Evolutionary conservation across 1,139 yeast genomes (phyloP).

Genomic region (Diutina pseudorugosa): DNA sequence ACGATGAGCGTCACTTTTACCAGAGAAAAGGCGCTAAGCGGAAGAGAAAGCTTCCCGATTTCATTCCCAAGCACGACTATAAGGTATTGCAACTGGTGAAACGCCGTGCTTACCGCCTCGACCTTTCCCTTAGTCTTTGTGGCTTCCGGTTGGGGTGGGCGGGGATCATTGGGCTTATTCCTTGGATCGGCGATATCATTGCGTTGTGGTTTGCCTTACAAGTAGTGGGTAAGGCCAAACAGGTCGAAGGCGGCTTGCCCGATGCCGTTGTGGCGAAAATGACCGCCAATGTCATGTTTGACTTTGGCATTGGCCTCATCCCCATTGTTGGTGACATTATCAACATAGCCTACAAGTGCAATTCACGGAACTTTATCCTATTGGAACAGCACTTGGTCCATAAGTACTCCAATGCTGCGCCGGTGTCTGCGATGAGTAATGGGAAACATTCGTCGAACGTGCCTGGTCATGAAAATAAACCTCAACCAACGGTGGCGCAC

Average conservation of each 20-base stretch:
- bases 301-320: slow-evolving; percentile 56
- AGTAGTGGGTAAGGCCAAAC: slow-evolving; percentile 36
- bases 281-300: slow-evolving; percentile 49
- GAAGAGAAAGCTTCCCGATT: slow-evolving; percentile 38
- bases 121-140: slow-evolving; percentile 47
- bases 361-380: slow-evolving; percentile 57
- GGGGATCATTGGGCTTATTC: slow-evolving; percentile 57
- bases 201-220: slow-evolving; percentile 38
- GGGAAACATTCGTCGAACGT: not conserved
- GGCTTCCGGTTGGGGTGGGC: slow-evolving; percentile 67
- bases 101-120: slow-evolving; percentile 52
- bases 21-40: slow-evolving; percentile 36
- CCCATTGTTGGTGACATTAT: slow-evolving; percentile 66
- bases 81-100: slow-evolving; percentile 41
- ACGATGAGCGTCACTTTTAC: slow-evolving; percentile 30
- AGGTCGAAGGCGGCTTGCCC: slow-evolving; percentile 59
- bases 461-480: not conserved
- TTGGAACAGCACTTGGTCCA: slow-evolving; percentile 45
- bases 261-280: slow-evolving; percentile 32
- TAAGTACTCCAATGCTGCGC: slow-evolving; percentile 15
- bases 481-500: not conserved
- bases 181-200: slow-evolving; percentile 48
- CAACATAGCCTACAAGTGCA: slow-evolving; percentile 60
- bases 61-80: slow-evolving; percentile 42
- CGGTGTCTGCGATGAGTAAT: not conserved